Percentiles rank a stretch among this genome's conserved stretches.
Evolutionary conservation across 345 rosid genomes (phyloP).

Genomic region (Citrus reticulata): DNA sequence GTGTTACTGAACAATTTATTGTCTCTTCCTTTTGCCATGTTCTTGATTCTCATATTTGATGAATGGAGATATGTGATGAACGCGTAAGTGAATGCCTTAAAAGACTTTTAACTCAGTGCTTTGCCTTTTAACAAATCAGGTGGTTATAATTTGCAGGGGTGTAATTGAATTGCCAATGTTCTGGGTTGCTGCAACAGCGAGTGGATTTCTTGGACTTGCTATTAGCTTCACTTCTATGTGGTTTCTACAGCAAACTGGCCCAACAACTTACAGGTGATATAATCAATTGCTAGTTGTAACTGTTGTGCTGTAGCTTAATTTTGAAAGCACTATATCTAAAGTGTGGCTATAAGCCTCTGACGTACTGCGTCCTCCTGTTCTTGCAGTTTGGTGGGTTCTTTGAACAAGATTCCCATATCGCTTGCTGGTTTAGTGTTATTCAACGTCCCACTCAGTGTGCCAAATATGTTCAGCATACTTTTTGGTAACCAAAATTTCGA

Average conservation of each 20-base stretch:
- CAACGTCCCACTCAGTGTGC: constrained; percentile 72
- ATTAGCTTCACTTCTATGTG: constrained; percentile 97
- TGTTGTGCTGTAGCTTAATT: neutral
- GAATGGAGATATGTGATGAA: constrained; percentile 79
- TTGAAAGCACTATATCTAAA: neutral
- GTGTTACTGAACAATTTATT: constrained; percentile 85
- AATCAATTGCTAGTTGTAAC: neutral
- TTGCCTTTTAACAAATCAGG: neutral
- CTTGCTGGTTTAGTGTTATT: constrained; percentile 68
- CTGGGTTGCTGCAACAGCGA: constrained; percentile 82
- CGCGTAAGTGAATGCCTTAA: constrained; percentile 42
- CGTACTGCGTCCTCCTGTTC: neutral
- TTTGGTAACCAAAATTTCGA: constrained; percentile 51
- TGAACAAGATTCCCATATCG: constrained; percentile 90
- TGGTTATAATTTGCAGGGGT: constrained; percentile 43
- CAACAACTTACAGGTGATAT: constrained; percentile 85
- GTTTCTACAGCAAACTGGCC: constrained; percentile 94
- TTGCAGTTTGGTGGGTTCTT: constrained; percentile 77
- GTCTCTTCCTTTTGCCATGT: constrained; percentile 72
- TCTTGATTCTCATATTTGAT: constrained; percentile 53
- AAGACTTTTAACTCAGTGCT: neutral
- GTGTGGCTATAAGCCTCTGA: neutral
- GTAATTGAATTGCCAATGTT: constrained; percentile 67
- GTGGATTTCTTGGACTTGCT: constrained; percentile 88
- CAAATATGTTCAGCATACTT: constrained; percentile 76